These are phyloP conservation scores for Lasiosphaeria ovina DNA, from an alignment of 495 filamentous ascomycete genomes.

Conservation along the genomic window DNA sequence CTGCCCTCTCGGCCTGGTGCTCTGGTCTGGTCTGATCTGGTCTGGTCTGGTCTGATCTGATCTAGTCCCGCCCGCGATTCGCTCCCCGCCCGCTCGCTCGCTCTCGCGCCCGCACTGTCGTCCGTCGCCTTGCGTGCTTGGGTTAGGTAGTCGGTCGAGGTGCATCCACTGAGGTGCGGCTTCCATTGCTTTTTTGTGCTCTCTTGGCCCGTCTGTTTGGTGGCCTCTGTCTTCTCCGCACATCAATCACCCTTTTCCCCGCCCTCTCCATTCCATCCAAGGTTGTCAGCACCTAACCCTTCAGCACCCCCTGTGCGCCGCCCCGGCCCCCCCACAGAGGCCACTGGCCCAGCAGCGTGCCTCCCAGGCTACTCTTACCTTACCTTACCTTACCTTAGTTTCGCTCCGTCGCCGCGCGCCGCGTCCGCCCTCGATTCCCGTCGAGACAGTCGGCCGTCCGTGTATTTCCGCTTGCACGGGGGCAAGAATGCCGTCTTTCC, in stretches of 20 bases:
- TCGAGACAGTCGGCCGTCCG: background rate
- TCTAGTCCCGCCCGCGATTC: too few relatives aligned
- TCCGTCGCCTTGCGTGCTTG: too few relatives aligned
- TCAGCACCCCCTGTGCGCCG: background rate
- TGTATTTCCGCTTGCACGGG: background rate
- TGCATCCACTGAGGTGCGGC: background rate
- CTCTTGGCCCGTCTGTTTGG: background rate
- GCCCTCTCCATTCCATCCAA: background rate
- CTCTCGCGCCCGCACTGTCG: too few relatives aligned
- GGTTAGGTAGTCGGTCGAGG: background rate
- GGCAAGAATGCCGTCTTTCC: conserved; percentile 41
- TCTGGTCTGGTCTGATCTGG: too few relatives aligned
- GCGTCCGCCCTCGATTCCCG: too few relatives aligned
- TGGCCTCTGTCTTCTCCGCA: background rate
- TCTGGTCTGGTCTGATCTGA: too few relatives aligned
- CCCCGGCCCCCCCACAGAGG: background rate
- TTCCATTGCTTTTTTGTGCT: background rate
- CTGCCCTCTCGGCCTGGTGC: background rate
- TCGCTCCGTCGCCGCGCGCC: too few relatives aligned
- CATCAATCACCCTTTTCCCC: background rate
- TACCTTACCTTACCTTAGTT: background rate
- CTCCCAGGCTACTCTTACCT: background rate
- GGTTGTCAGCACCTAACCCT: background rate
- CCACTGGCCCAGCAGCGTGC: background rate
- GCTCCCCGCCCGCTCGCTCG: too few relatives aligned